Evolutionary conservation across 2,329 filamentous ascomycete genomes (phyloP), one percentile per base, ranked within the genome.

Genomic region (Blastomyces emzantsi): DNA sequence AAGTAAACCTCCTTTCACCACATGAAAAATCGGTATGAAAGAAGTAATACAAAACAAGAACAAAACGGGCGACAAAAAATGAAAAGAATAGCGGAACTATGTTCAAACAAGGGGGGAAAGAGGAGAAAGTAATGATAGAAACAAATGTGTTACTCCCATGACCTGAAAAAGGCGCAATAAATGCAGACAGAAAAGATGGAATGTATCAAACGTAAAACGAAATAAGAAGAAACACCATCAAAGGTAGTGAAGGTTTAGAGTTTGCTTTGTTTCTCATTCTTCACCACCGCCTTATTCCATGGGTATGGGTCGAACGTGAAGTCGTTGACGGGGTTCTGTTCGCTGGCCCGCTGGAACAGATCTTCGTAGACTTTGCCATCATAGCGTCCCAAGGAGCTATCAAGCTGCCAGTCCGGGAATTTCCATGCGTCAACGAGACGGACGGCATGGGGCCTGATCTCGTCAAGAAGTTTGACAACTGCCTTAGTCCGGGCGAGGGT

Each of bases 351-450:
- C 70, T 86, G 79, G 76, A 91, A 92, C 79, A 92, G 81, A 69
- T 91, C 89, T 73, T 90, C 87, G 69, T 92, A 92, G 1, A 91
- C 89, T 69, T 88, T 86, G 25, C 89, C 89, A 65, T 92, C 89
- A 54, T 83, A 83, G 1, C 88, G 80, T 1, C 89, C 89, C 49
- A 92, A 74, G 64, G 84, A 85, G 69, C 83, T 87, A 72, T 92
- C 88, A 1, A 92, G 81, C 69, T 90, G 87, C 87, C 87, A 92
- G 72, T 92, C 89, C 1, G 88, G 85, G 75, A 92, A 90, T 65
- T 84, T 83, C 89, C 89, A 92, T 0, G 86, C 79, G 70, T 92
- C 89, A 0, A 90, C 88, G 13, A 92, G 77, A 13, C 84, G 76
- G 17, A 92, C 81, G 0, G 89, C 87, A 71, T 92, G 89, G 2